A percentile compares a stretch with the other conserved stretches of the same genome.
Conservation (phyloP, 1,284 basidiomycete genomes). For the Fistulinella cinereoalba region DNA sequence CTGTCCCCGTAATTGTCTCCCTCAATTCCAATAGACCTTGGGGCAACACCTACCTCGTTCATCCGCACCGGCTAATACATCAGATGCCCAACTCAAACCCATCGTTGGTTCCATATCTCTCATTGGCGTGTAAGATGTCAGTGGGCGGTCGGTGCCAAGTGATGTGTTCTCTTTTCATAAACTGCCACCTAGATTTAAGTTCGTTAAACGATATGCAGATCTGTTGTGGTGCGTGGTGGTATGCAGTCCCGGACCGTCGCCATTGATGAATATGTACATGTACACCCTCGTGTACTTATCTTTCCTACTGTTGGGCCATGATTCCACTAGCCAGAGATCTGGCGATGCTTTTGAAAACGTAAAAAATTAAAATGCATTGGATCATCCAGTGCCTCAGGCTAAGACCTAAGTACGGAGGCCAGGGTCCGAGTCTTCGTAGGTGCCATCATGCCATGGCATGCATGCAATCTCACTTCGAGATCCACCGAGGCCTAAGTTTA, state of each 20-base stretch:
- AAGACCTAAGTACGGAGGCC: too few species aligned
- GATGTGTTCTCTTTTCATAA: neutral
- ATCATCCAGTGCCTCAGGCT: too few species aligned
- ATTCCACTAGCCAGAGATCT: neutral
- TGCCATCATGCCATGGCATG: too few species aligned
- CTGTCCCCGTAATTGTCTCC: neutral
- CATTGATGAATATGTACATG: neutral
- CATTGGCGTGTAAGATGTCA: slow-evolving; percentile 23
- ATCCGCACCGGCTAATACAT: slow-evolving; percentile 35
- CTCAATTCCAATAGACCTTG: slow-evolving; percentile 33
- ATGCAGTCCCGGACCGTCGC: too few species aligned
- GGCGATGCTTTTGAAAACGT: too few species aligned
- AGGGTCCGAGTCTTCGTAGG: too few species aligned
- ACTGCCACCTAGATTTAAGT: neutral
- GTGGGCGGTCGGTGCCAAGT: neutral
- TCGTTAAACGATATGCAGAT: too few species aligned
- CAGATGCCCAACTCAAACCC: slow-evolving; percentile 42
- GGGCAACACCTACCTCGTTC: slow-evolving; percentile 39
- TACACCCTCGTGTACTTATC: neutral
- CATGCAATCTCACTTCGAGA: too few species aligned
- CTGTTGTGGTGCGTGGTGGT: too few species aligned
- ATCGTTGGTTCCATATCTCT: slow-evolving; percentile 41
- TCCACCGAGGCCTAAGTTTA: too few species aligned
- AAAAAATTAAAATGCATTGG: too few species aligned
- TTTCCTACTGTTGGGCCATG: neutral